These are phyloP conservation scores for Myxozyma mucilagina DNA, from an alignment of 805 yeast genomes.

Conservation along the genomic window DNA sequence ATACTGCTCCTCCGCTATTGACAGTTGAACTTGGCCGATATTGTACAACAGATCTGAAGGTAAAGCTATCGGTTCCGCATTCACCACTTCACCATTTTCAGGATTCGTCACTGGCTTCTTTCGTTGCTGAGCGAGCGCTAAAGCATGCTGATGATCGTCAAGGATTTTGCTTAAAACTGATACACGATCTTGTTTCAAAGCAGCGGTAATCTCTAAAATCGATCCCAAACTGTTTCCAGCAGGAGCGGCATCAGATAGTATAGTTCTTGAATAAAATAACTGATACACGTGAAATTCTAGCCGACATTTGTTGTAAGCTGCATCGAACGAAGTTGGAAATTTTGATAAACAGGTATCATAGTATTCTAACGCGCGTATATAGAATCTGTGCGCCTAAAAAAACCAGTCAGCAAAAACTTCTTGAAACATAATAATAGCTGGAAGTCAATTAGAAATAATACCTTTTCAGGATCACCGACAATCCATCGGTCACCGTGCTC, in stretches of 20 bases:
- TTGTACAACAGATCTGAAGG: slow-evolving; percentile 29
- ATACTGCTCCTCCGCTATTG: slow-evolving; percentile 30
- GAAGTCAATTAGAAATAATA: no score
- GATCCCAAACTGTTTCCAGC: not conserved
- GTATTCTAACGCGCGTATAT: slow-evolving; percentile 20
- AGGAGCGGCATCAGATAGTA: not conserved
- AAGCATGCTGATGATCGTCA: slow-evolving; percentile 22
- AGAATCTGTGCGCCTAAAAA: slow-evolving; percentile 25
- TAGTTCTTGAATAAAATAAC: slow-evolving; percentile 12
- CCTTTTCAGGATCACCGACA: slow-evolving; percentile 28
- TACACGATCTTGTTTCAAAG: slow-evolving; percentile 16
- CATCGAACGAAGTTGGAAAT: slow-evolving; percentile 25
- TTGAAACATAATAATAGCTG: not conserved
- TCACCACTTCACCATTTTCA: not conserved
- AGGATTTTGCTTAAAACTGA: slow-evolving; percentile 14
- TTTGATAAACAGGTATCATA: slow-evolving; percentile 18
- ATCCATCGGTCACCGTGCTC: slow-evolving; percentile 33
- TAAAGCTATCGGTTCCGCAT: not conserved
- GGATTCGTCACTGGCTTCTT: not conserved
- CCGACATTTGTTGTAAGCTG: slow-evolving; percentile 27
- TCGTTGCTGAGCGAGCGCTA: slow-evolving; percentile 6
- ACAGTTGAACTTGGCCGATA: slow-evolving; percentile 28
- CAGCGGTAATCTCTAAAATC: not conserved
- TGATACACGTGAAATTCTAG: slow-evolving; percentile 29
- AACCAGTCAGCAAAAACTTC: not conserved